These are phyloP conservation scores for Aspergillus sp. DNA, from an alignment of 2,329 filamentous ascomycete species.

Conservation along the genomic window DNA sequence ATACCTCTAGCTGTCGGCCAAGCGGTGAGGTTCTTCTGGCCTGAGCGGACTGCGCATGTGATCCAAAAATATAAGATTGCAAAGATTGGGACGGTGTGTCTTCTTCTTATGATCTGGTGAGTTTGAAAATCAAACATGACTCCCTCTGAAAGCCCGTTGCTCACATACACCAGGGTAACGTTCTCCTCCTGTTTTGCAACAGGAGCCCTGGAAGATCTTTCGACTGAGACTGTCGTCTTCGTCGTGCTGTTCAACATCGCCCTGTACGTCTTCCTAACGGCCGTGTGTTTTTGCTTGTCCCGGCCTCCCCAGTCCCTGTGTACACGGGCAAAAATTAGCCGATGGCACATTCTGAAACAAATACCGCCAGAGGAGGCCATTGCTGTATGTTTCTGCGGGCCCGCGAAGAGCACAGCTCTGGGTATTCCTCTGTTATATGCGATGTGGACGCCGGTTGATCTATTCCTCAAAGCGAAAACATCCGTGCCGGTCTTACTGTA, in stretches of 20 bases:
- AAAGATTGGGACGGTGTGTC: slow-evolving; percentile 46
- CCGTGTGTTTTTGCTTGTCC: slow-evolving; percentile 53
- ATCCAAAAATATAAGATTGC: slow-evolving; percentile 55
- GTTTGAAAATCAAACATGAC: slow-evolving; percentile 6
- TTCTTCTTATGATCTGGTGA: slow-evolving; percentile 59
- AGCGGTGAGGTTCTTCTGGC: slow-evolving; percentile 56
- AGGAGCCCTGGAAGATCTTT: slow-evolving; percentile 59
- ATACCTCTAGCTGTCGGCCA: slow-evolving; percentile 65
- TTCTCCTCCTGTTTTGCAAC: slow-evolving; percentile 58
- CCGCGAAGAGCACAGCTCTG: slow-evolving; percentile 70
- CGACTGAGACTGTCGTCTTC: slow-evolving; percentile 63
- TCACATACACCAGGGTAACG: slow-evolving; percentile 27
- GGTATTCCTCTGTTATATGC: slow-evolving; percentile 67
- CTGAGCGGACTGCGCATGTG: slow-evolving; percentile 39
- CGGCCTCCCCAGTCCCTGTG: slow-evolving; percentile 33
- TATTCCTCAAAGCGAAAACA: slow-evolving; percentile 37
- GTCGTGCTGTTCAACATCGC: slow-evolving; percentile 67
- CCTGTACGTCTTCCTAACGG: slow-evolving; percentile 64
- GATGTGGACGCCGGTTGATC: slow-evolving; percentile 53
- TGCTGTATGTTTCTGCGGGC: slow-evolving; percentile 71
- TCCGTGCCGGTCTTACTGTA: slow-evolving; percentile 41
- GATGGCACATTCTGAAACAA: slow-evolving; percentile 26
- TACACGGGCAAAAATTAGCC: background rate
- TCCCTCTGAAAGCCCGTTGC: background rate
- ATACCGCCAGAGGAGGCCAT: slow-evolving; percentile 63